Percentiles rank a stretch among this genome's conserved stretches.
These are phyloP conservation scores for Flueggea neowawraea DNA, from an alignment of 441 rosid genomes.

Conservation along the genomic window DNA sequence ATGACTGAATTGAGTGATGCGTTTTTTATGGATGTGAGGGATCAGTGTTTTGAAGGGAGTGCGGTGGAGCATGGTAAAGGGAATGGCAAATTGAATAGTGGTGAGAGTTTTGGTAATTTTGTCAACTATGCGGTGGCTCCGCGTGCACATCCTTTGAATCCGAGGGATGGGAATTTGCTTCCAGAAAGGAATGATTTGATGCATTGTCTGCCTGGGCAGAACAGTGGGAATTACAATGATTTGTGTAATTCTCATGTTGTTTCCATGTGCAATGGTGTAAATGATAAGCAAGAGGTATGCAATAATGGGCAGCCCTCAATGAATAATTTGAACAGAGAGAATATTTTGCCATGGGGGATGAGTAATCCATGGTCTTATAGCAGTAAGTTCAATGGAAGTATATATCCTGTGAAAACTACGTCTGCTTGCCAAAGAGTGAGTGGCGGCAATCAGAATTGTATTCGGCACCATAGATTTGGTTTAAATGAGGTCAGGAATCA, in stretches of 20 bases:
- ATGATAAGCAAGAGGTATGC: slow-evolving; percentile 8
- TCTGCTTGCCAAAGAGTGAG: not conserved
- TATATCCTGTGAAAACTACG: slow-evolving; percentile 11
- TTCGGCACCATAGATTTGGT: too few relatives aligned
- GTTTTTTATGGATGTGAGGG: too few relatives aligned
- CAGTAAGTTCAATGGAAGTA: slow-evolving; percentile 9
- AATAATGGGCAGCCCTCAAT: not conserved
- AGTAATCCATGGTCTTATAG: not conserved
- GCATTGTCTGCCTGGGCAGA: slow-evolving; percentile 4
- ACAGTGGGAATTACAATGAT: slow-evolving; percentile 1
- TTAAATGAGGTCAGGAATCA: not conserved
- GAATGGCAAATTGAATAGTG: not conserved
- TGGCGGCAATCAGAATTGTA: too few relatives aligned
- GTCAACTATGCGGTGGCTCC: not conserved
- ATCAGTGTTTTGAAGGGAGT: not conserved
- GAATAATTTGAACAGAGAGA: slow-evolving; percentile 29
- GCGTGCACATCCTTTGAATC: slow-evolving; percentile 16
- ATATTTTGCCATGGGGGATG: slow-evolving; percentile 19
- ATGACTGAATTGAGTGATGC: slow-evolving; percentile 1
- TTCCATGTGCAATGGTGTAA: slow-evolving; percentile 1
- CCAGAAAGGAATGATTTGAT: slow-evolving; percentile 4
- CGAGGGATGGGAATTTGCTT: slow-evolving; percentile 17
- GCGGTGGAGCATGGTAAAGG: slow-evolving; percentile 2
- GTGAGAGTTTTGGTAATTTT: slow-evolving; percentile 7
- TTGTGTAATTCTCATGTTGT: not conserved